A percentile compares a stretch with the other conserved stretches of the same genome.
Evolutionary conservation across 2,329 filamentous ascomycete species (phyloP).

Genomic region (Fusarium fujikuroi): DNA sequence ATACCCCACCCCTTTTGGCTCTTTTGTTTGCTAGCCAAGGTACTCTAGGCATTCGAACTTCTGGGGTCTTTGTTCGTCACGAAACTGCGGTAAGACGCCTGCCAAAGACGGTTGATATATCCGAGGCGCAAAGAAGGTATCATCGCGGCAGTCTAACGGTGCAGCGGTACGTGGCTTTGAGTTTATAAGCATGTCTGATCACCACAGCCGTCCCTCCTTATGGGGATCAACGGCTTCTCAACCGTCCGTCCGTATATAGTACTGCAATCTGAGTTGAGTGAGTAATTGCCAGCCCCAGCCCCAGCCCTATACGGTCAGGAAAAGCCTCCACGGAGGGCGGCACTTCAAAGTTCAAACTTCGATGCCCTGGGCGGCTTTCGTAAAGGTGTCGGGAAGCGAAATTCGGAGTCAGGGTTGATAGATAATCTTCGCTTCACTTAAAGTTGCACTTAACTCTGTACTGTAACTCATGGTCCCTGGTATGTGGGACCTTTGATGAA

Average conservation of each 20-base stretch:
- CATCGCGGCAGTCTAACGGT: constrained; percentile 12
- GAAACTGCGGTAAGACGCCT: constrained; percentile 18
- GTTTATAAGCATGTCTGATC: constrained; percentile 16
- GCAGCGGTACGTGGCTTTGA: not conserved
- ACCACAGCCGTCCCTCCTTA: constrained; percentile 14
- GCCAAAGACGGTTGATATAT: constrained; percentile 28
- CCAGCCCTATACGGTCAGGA: constrained; percentile 23
- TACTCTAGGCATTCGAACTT: not conserved
- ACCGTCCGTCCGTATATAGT: not conserved
- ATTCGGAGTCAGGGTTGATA: constrained; percentile 5
- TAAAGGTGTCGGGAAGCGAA: constrained; percentile 15
- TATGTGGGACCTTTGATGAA: constrained; percentile 16
- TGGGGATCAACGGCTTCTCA: constrained; percentile 7
- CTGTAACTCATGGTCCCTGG: not conserved
- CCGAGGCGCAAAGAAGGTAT: constrained; percentile 15
- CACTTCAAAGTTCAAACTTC: constrained; percentile 14
- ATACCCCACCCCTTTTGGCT: not conserved
- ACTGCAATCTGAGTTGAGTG: not conserved
- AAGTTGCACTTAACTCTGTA: constrained; percentile 6
- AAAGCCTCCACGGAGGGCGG: not conserved
- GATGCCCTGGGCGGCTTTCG: not conserved
- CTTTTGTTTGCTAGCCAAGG: not conserved
- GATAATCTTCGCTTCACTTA: constrained; percentile 5
- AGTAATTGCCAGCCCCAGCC: constrained; percentile 5
- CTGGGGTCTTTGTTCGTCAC: constrained; percentile 10